phyloP scores from a whole-genome alignment of 345 rosid genomes.

The Erodium maritimum region DNA sequence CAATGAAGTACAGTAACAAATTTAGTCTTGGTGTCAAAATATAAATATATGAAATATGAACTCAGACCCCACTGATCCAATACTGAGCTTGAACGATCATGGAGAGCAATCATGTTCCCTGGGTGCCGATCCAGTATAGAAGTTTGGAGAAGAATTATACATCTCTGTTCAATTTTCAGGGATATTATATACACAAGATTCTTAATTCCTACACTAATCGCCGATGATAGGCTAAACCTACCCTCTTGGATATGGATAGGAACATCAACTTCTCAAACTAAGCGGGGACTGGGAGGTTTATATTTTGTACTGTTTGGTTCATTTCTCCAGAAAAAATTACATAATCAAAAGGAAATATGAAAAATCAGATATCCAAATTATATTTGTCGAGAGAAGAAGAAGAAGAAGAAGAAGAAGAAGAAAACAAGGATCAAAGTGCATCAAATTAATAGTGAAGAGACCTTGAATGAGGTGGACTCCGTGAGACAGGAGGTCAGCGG shows the following conservation, averaged over 20 bases:
- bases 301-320: not conserved
- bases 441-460: conserved; percentile 5
- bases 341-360: not conserved
- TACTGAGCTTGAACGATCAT: not conserved
- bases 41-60: too few relatives aligned
- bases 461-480: conserved; percentile 74
- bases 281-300: too few relatives aligned
- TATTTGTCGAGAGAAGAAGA: not conserved
- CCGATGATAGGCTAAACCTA: not conserved
- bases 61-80: not conserved
- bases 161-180: not conserved
- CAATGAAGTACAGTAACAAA: not conserved
- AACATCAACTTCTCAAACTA: not conserved
- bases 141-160: not conserved
- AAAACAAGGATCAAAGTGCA: too few relatives aligned
- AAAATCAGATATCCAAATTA: too few relatives aligned
- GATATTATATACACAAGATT: too few relatives aligned
- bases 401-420: not conserved
- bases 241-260: not conserved
- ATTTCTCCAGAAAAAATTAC: not conserved
- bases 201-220: too few relatives aligned
- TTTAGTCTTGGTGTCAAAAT: not conserved
- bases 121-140: not conserved
- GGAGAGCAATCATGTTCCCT: too few relatives aligned
- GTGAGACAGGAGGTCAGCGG: conserved; percentile 26